phyloP scores from a whole-genome alignment of 257 asterid genomes.

The Solanum rostratum region DNA sequence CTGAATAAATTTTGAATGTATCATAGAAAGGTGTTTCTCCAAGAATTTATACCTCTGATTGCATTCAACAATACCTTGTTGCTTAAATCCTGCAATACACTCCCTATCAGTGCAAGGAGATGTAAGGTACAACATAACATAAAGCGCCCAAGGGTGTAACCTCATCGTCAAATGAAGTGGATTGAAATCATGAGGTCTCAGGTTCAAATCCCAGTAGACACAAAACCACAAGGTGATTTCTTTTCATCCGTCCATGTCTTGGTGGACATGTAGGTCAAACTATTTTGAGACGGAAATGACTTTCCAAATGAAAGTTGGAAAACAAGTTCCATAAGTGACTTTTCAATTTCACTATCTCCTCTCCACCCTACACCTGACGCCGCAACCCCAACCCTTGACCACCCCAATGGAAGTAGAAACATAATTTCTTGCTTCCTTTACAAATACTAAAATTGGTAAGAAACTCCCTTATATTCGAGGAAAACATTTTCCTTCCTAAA shows the following conservation, averaged over 20 bases:
- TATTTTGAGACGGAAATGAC: background rate
- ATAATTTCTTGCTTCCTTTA: background rate
- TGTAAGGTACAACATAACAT: background rate
- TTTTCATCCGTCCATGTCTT: background rate
- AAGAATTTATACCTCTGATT: constrained; percentile 38
- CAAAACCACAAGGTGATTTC: background rate
- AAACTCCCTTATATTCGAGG: background rate
- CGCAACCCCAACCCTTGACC: background rate
- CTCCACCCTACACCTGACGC: background rate
- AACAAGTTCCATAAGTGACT: background rate
- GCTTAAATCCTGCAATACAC: constrained; percentile 47
- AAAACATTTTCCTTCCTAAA: background rate
- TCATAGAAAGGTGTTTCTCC: background rate
- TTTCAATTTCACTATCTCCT: background rate
- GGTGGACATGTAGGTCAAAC: background rate
- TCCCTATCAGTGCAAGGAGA: background rate
- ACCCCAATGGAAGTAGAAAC: too few species aligned
- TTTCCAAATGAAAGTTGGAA: background rate
- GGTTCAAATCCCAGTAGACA: background rate
- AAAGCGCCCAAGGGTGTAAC: background rate
- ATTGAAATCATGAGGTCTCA: background rate
- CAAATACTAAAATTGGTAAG: background rate
- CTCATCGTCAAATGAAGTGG: background rate
- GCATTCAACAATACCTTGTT: constrained; percentile 54
- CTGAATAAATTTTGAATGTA: background rate